Evolutionary conservation across 1,139 yeast genomes (phyloP), one percentile per base, ranked within the genome.

Genomic region (Candida sanyaensis): DNA sequence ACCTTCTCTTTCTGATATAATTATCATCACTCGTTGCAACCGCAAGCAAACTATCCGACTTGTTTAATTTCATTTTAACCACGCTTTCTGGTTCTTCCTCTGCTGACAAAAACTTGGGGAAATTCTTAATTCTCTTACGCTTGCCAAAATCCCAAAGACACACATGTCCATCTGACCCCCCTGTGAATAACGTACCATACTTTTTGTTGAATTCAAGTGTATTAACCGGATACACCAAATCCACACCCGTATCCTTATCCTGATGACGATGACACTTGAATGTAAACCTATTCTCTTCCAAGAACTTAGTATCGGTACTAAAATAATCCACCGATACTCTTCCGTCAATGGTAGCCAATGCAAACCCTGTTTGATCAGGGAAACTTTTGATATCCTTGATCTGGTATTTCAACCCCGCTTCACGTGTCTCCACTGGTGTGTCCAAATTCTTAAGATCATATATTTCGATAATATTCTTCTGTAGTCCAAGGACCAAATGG

Each of bases 271-370:
- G 97, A 55, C 96, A 88, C 59, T 90, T 84, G 73, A 91, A 92
- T 0, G 96, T 96, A 63, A 85, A 92, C 49, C 82, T 78, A 46
- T 74, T 66, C 5, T 65, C 62, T 11, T 56, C 55, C 52, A 82
- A 85, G 0, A 65, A 64, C 21, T 70, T 71, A 1, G 79, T 77
- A 0, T 77, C 62, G 2, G 79, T 73, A 48, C 85, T 81, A 50
- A 84, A 81, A 60, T 79, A 86, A 55, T 90, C 96, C 36, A 92
- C 80, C 0, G 96, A 86, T 0, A 89, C 93, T 41, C 96, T 72
- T 0, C 97, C 97, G 57, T 91, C 97, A 11, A 90, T 77, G 2
- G 96, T 86, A n/a, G 92, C 76, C 37, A 86, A 78, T 0, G 88
- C 91, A 62, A 83, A 90, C 0, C 96, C 96, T 37, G 71, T 68